Conservation (phyloP, 2,329 filamentous ascomycete species). For the Arthrobotrys sinensis region DNA sequence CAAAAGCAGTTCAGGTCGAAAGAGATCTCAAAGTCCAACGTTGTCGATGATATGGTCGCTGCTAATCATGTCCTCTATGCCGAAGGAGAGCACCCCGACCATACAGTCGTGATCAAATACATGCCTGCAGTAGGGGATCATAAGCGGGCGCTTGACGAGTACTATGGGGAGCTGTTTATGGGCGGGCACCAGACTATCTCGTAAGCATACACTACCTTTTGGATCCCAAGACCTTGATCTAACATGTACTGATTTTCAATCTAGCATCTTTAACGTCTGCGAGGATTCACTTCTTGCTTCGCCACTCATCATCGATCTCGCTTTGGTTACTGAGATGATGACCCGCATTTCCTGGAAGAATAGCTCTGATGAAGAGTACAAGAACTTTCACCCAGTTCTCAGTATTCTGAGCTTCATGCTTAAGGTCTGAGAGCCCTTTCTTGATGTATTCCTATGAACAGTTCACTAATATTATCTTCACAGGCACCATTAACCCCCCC, state of each 20-base stretch:
- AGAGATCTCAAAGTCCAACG: slow-evolving; percentile 99
- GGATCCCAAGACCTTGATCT: slow-evolving; percentile 26
- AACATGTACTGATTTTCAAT: slow-evolving; percentile 27
- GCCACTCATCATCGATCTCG: slow-evolving; percentile 96
- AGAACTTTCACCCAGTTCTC: slow-evolving; percentile 95
- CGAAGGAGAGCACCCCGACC: slow-evolving; percentile 93
- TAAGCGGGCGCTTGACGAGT: slow-evolving; percentile 98
- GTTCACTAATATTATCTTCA: slow-evolving; percentile 54
- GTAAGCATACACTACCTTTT: slow-evolving; percentile 68
- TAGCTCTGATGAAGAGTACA: slow-evolving; percentile 77
- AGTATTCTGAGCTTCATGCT: slow-evolving; percentile 99
- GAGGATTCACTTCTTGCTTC: slow-evolving; percentile 97
- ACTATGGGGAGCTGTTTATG: slow-evolving; percentile 99
- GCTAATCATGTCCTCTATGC: slow-evolving; percentile 93
- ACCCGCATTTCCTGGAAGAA: slow-evolving; percentile 95
- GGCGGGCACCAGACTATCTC: slow-evolving; percentile 98
- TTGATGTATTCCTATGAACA: neutral
- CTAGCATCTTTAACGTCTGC: slow-evolving; percentile 95
- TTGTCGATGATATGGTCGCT: slow-evolving; percentile 99
- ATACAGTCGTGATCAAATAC: slow-evolving; percentile 99
- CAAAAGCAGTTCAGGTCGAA: slow-evolving; percentile 99
- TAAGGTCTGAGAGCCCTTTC: slow-evolving; percentile 70
- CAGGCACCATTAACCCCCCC: slow-evolving; percentile 94
- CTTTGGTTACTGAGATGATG: slow-evolving; percentile 96
- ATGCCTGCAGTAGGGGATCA: slow-evolving; percentile 99